These are phyloP conservation scores for Collybia sp. DNA, from an alignment of 768 basidiomycete genomes.

Conservation along the genomic window DNA sequence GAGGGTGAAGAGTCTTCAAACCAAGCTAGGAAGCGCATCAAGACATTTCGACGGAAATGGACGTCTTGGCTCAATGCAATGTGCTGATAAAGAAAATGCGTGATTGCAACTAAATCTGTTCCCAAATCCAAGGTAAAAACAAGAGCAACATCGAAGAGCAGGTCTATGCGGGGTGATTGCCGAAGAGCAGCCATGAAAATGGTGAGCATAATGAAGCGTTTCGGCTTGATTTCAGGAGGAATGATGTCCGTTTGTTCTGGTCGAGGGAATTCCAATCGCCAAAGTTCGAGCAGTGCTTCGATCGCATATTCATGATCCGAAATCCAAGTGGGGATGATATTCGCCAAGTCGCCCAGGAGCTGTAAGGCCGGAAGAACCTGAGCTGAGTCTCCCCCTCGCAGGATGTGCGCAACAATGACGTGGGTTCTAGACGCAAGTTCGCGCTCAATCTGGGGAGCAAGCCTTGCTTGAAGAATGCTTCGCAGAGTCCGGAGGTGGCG, in stretches of 20 bases:
- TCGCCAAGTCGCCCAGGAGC: slow-evolving; percentile 72
- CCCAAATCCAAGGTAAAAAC: slow-evolving; percentile 77
- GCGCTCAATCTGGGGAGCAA: slow-evolving; percentile 71
- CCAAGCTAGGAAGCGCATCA: slow-evolving; percentile 83
- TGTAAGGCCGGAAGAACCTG: slow-evolving; percentile 67
- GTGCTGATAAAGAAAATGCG: slow-evolving; percentile 83
- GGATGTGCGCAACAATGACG: slow-evolving; percentile 43
- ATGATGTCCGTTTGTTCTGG: slow-evolving; percentile 37
- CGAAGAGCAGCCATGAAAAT: slow-evolving; percentile 75
- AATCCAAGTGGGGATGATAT: slow-evolving; percentile 68
- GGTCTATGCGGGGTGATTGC: slow-evolving; percentile 72
- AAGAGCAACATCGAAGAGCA: slow-evolving; percentile 84
- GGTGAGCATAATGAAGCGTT: slow-evolving; percentile 62
- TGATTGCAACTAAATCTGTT: slow-evolving; percentile 73
- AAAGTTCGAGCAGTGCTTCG: slow-evolving; percentile 67
- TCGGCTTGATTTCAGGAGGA: slow-evolving; percentile 47
- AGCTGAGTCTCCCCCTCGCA: slow-evolving; percentile 43
- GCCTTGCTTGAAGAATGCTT: slow-evolving; percentile 73
- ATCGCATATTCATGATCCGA: slow-evolving; percentile 61
- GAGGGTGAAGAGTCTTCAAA: slow-evolving; percentile 62
- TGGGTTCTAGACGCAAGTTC: slow-evolving; percentile 62
- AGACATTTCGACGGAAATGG: slow-evolving; percentile 72
- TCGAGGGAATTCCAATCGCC: slow-evolving; percentile 52
- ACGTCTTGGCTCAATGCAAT: slow-evolving; percentile 70
- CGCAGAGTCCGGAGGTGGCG: slow-evolving; percentile 80